Conservation (phyloP, 495 filamentous ascomycete species). For the Aspergillus leporis region DNA sequence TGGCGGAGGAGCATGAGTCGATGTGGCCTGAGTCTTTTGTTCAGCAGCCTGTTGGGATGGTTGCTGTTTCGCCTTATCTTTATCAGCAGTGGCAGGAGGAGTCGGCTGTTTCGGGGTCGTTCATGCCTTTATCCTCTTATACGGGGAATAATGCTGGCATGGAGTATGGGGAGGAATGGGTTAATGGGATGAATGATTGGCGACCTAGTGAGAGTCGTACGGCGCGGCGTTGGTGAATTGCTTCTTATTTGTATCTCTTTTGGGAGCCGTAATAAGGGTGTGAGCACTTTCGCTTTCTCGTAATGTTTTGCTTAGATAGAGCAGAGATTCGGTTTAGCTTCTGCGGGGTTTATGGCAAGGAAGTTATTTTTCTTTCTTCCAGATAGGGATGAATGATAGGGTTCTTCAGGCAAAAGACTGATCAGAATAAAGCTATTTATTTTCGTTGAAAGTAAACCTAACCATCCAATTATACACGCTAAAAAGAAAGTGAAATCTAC, state of each 20-base stretch:
- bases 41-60: slow-evolving; percentile 8
- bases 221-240: slow-evolving; percentile 1
- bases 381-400: not conserved
- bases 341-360: not conserved
- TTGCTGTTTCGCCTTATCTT: slow-evolving; percentile 21
- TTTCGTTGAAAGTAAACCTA: not conserved
- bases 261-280: no score
- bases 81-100: slow-evolving; percentile 18
- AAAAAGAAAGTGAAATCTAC: slow-evolving; percentile 6
- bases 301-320: not conserved
- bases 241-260: not conserved
- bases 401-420: not conserved
- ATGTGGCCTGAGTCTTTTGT: slow-evolving; percentile 17
- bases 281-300: not conserved
- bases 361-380: no score
- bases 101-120: slow-evolving; percentile 10
- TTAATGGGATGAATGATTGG: not conserved
- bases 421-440: slow-evolving; percentile 1
- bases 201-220: not conserved
- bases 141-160: slow-evolving; percentile 14
- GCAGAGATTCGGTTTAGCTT: not conserved
- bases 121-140: slow-evolving; percentile 16
- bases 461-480: slow-evolving; percentile 16
- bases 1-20: slow-evolving; percentile 18
- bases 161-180: slow-evolving; percentile 8